A percentile compares a stretch with the other conserved stretches of the same genome.
Conservation (phyloP, 495 filamentous ascomycete genomes). For the Tuber brumale region DNA sequence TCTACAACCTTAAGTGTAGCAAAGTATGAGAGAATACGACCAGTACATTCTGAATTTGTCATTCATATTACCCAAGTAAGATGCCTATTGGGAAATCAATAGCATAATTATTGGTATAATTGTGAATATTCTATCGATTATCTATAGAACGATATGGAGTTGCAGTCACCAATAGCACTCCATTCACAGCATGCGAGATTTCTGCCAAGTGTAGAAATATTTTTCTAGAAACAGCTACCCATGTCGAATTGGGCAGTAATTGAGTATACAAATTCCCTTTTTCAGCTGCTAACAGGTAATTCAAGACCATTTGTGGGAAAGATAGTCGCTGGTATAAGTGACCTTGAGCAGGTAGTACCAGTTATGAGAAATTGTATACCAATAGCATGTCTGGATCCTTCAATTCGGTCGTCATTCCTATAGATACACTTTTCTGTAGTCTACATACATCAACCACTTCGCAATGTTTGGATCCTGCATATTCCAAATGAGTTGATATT, state of each 20-base stretch:
- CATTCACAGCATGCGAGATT: background rate
- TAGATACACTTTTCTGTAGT: too few relatives aligned
- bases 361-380: slow-evolving; percentile 6
- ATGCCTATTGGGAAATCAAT: background rate
- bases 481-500: too few relatives aligned
- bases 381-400: too few relatives aligned
- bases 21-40: slow-evolving; percentile 6
- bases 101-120: background rate
- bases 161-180: background rate
- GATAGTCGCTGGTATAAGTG: slow-evolving; percentile 7
- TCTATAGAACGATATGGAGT: background rate
- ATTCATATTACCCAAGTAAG: slow-evolving; percentile 19
- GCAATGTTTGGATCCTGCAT: too few relatives aligned
- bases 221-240: background rate
- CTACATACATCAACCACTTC: too few relatives aligned
- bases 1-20: slow-evolving; percentile 20
- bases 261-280: slow-evolving; percentile 8
- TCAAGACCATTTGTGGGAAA: slow-evolving; percentile 19
- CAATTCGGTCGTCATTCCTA: too few relatives aligned
- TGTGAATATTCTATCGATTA: background rate
- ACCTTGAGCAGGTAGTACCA: slow-evolving; percentile 18
- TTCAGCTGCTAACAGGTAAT: background rate
- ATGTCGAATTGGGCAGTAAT: slow-evolving; percentile 1
- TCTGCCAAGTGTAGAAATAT: background rate
- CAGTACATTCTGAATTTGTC: slow-evolving; percentile 21